Percentiles rank a stretch among this genome's conserved stretches.
Conservation (phyloP, 495 filamentous ascomycete species). For the Ascodesmis nigricans region DNA sequence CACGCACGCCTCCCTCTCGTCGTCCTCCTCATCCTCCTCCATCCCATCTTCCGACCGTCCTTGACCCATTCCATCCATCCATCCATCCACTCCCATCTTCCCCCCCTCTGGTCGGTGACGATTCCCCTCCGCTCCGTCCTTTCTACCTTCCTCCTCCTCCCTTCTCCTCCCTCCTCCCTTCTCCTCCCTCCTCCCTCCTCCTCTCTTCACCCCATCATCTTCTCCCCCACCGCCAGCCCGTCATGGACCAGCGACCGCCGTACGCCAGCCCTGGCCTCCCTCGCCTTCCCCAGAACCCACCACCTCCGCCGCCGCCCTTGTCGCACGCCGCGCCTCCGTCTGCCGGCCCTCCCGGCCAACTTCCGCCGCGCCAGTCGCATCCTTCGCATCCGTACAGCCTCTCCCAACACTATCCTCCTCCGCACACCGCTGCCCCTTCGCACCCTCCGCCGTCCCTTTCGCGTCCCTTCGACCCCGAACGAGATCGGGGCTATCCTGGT, state of each 20-base stretch:
- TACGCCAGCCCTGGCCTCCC: too few species aligned
- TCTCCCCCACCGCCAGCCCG: slow-evolving; percentile 4
- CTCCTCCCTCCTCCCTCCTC: slow-evolving; percentile 3
- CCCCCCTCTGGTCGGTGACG: slow-evolving; percentile 8
- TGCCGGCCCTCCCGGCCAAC: too few species aligned
- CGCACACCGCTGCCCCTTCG: too few species aligned
- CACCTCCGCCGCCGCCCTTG: too few species aligned
- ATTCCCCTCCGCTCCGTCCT: slow-evolving; percentile 2
- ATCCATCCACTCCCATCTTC: slow-evolving; percentile 4
- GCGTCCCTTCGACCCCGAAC: neutral
- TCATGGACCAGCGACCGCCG: too few species aligned
- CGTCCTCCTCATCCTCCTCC: slow-evolving; percentile 1
- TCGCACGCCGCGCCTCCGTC: too few species aligned
- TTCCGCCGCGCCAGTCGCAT: too few species aligned
- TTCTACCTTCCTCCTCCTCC: slow-evolving; percentile 2
- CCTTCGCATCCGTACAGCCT: too few species aligned
- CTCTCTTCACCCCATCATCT: slow-evolving; percentile 1
- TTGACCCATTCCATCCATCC: slow-evolving; percentile 13
- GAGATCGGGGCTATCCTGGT: slow-evolving; percentile 7
- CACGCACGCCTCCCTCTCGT: slow-evolving; percentile 3
- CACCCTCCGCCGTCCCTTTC: slow-evolving; percentile 1
- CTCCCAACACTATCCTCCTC: too few species aligned
- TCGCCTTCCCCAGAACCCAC: too few species aligned
- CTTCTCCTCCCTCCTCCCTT: slow-evolving; percentile 1
- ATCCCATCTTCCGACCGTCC: slow-evolving; percentile 8